Percentiles rank a stretch among this genome's conserved stretches.
Conservation (phyloP, 169 alveolate genomes). For the Plasmodium gallinaceum region DNA sequence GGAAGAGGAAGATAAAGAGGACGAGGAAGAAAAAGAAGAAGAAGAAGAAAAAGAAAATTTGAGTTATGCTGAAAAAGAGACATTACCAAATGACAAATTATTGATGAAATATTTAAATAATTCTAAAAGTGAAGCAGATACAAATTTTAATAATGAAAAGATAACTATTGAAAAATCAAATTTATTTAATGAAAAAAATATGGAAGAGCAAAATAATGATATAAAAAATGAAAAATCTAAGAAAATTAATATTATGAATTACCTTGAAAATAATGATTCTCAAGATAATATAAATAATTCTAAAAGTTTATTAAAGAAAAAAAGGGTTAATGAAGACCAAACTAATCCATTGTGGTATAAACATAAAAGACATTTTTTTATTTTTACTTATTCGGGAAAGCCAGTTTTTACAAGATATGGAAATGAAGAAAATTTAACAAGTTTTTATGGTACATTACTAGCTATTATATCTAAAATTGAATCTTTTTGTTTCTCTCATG, state of each 20-base stretch:
- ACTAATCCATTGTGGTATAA: slow-evolving; percentile 78
- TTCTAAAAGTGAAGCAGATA: background rate
- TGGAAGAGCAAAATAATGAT: background rate
- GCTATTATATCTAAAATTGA: slow-evolving; percentile 88
- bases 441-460: slow-evolving; percentile 81
- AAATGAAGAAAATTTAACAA: slow-evolving; percentile 81
- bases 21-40: background rate
- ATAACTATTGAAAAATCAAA: background rate
- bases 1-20: background rate
- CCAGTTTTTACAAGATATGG: slow-evolving; percentile 90
- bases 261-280: slow-evolving; percentile 39
- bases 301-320: slow-evolving; percentile 50
- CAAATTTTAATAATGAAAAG: background rate
- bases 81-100: background rate
- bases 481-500: slow-evolving; percentile 75
- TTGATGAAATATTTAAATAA: background rate
- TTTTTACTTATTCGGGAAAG: slow-evolving; percentile 88
- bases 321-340: slow-evolving; percentile 77
- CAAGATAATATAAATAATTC: slow-evolving; percentile 54
- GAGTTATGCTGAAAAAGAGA: background rate
- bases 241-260: slow-evolving; percentile 20
- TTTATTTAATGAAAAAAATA: background rate
- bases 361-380: slow-evolving; percentile 87
- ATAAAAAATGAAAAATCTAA: slow-evolving; percentile 34
- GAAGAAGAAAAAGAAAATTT: background rate